A percentile compares a stretch with the other conserved stretches of the same genome.
phyloP scores from a whole-genome alignment of 2,329 filamentous ascomycete genomes.

The Colletotrichum sp. region DNA sequence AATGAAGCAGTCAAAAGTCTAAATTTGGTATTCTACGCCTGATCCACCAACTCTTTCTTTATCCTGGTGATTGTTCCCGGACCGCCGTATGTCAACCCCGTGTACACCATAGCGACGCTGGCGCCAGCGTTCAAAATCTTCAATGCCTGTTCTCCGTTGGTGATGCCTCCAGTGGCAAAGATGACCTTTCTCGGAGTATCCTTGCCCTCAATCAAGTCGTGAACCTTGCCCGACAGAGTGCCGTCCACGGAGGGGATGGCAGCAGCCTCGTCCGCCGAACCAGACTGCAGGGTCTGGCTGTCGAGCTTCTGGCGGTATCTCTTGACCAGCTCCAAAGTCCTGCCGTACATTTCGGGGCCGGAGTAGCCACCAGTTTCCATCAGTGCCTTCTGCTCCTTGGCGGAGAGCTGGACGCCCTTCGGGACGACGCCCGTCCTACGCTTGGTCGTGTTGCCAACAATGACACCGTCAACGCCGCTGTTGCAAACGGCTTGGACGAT shows the following conservation, averaged over 20 bases:
- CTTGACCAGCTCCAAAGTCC: conserved; percentile 78
- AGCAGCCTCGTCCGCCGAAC: conserved; percentile 33
- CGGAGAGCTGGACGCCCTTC: conserved; percentile 66
- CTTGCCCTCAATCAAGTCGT: conserved; percentile 21
- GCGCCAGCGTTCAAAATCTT: conserved; percentile 87
- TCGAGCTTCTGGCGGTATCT: conserved; percentile 78
- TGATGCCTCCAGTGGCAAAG: conserved; percentile 93
- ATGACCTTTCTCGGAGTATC: conserved; percentile 71
- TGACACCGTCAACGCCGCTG: conserved; percentile 91
- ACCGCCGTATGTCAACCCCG: conserved; percentile 70
- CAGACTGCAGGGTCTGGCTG: conserved; percentile 44
- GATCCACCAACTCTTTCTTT: conserved; percentile 64
- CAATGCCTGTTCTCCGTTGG: conserved; percentile 82
- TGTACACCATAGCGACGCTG: conserved; percentile 91
- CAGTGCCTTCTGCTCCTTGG: conserved; percentile 70
- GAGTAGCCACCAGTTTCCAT: conserved; percentile 88
- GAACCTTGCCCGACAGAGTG: conserved; percentile 30
- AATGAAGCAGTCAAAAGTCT: background rate
- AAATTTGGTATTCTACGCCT: conserved; percentile 31
- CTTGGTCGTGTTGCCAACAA: conserved; percentile 97
- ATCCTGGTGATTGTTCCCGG: conserved; percentile 69
- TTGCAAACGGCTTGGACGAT: conserved; percentile 85
- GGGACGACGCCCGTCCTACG: conserved; percentile 75
- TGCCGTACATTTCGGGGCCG: conserved; percentile 85
- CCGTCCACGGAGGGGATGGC: conserved; percentile 31